A percentile compares a stretch with the other conserved stretches of the same genome.
Evolutionary conservation across 106 monocot genomes (phyloP).

Genomic region (Vanilla planifolia): DNA sequence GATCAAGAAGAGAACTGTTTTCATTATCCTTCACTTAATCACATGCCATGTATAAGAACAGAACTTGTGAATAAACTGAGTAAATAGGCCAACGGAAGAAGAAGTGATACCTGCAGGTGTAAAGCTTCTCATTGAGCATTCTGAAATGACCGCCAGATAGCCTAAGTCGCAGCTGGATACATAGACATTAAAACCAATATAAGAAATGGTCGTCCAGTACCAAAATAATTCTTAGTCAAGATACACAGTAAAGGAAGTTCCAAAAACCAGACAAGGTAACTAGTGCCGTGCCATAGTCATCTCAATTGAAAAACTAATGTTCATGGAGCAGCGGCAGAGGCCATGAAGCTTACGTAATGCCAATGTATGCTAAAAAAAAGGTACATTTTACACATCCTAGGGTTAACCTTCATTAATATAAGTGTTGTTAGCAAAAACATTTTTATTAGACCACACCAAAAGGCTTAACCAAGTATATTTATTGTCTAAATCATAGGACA

Average conservation of each 20-base stretch:
- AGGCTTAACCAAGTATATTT: too few species aligned
- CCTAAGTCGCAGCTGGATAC: conserved; percentile 76
- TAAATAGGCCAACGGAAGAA: neutral
- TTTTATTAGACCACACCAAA: too few species aligned
- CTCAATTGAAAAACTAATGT: neutral
- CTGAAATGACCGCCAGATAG: conserved; percentile 93
- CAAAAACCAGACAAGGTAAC: too few species aligned
- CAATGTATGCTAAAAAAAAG: too few species aligned
- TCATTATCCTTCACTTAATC: neutral
- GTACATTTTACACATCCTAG: neutral
- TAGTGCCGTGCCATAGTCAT: neutral
- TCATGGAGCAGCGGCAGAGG: too few species aligned
- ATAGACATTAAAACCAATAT: neutral
- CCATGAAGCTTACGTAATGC: too few species aligned
- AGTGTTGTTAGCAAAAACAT: too few species aligned
- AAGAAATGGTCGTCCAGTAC: neutral
- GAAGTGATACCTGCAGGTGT: conserved; percentile 79
- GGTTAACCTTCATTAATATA: neutral
- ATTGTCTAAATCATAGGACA: too few species aligned
- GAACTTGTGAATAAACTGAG: neutral
- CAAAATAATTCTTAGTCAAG: neutral
- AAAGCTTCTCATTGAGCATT: conserved; percentile 95
- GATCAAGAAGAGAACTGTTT: neutral
- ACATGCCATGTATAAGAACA: conserved; percentile 2
- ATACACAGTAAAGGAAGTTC: too few species aligned